These are phyloP conservation scores for Isatis lusitanica DNA, from an alignment of 441 rosid species.

Conservation along the genomic window DNA sequence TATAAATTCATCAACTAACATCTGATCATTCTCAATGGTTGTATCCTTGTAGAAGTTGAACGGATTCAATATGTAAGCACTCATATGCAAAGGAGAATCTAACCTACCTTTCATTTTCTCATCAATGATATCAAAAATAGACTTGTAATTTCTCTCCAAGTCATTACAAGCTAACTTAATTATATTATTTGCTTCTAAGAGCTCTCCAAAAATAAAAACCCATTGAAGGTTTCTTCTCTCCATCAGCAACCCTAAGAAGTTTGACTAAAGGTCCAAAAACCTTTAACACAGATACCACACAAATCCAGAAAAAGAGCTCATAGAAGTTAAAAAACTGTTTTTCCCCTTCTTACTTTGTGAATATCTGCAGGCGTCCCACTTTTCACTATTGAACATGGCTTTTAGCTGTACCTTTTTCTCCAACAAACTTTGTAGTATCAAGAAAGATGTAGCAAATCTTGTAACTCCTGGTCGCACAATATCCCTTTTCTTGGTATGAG, in stretches of 20 bases:
- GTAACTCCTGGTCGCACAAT: not conserved
- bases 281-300: not conserved
- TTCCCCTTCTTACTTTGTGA: not conserved
- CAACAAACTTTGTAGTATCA: not conserved
- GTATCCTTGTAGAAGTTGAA: not conserved
- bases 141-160: not conserved
- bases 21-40: not conserved
- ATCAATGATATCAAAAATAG: not conserved
- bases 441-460: not conserved
- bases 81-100: not conserved
- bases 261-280: not conserved
- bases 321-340: not conserved
- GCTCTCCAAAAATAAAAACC: constrained; percentile 10
- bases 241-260: not conserved
- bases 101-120: constrained; percentile 5
- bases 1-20: not conserved
- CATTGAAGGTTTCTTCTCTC: not conserved
- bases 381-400: not conserved
- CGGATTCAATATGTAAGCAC: not conserved
- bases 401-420: not conserved
- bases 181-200: not conserved
- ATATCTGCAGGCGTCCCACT: not conserved
- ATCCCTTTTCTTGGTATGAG: not conserved
- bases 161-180: not conserved
- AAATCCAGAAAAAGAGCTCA: not conserved